These are phyloP conservation scores for Mallotus japonicus DNA, from an alignment of 441 rosid genomes.

Conservation along the genomic window DNA sequence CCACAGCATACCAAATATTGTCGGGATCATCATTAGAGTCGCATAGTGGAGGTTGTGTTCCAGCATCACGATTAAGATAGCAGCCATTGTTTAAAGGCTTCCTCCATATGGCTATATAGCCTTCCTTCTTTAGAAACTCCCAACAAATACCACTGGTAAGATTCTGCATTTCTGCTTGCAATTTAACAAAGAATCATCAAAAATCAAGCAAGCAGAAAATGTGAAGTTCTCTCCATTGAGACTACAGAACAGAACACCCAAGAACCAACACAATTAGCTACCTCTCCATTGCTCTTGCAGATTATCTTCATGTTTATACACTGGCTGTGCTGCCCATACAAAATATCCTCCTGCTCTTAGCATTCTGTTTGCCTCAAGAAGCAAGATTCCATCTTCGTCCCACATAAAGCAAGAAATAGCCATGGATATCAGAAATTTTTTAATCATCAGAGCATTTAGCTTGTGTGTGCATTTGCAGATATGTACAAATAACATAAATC, in stretches of 20 bases:
- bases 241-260: neutral
- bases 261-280: conserved; percentile 17
- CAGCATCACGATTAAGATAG: conserved; percentile 63
- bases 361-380: conserved; percentile 86
- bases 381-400: conserved; percentile 74
- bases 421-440: conserved; percentile 21
- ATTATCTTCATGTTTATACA: conserved; percentile 71
- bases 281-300: conserved; percentile 88
- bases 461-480: neutral
- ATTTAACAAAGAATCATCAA: conserved; percentile 15
- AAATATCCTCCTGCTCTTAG: conserved; percentile 88
- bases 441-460: neutral
- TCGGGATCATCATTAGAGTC: conserved; percentile 70
- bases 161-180: conserved; percentile 68
- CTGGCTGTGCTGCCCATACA: conserved; percentile 91
- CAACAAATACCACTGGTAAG: conserved; percentile 79
- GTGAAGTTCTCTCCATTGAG: neutral
- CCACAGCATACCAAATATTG: conserved; percentile 59
- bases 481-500: neutral
- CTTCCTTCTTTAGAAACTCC: conserved; percentile 84
- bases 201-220: conserved; percentile 10
- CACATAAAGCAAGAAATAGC: conserved; percentile 20
- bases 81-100: conserved; percentile 80
- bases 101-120: conserved; percentile 84
- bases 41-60: conserved; percentile 65